Evolutionary conservation across 805 yeast genomes (phyloP), one percentile per base, ranked within the genome.

Genomic region (Priceomyces carsonii): DNA sequence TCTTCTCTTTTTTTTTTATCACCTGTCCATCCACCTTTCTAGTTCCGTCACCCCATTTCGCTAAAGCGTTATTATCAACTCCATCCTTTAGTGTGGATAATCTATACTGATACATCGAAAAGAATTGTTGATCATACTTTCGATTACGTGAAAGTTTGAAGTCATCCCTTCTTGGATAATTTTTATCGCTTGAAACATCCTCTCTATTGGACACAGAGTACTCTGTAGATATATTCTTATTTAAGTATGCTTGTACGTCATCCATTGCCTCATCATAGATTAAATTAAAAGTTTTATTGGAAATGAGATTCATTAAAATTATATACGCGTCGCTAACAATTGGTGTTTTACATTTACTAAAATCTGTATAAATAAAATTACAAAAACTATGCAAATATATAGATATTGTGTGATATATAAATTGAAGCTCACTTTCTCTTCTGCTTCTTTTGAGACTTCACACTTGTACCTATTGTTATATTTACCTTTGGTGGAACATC

Each of bases 401-500:
- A 15, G 8, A 16, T n/a, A 29, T 28, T 15, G 24, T 18, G 32
- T 8, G n/a, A n/a, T n/a, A 25, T 8, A n/a, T n/a, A n/a, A n/a
- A n/a, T n/a, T n/a, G n/a, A 8, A 22, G 19, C 17, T 42, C 45
- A 48, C 21, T 48, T 52, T 44, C 67, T 56, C 45, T 49, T 65
- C 47, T 68, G 73, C 50, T 69, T 67, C 53, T 69, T 65, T 47
- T 67, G 72, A 8, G 82, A 70, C 60, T 82, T 79, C 8, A 90
- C 91, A 59, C 96, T 85, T 31, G 96, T 88, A 16, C 98, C 98
- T 50, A 93, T 89, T 26, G 95, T 82, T 45, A 93, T 89, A 57
- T 93, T 93, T 36, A 93, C 99, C 69, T 89, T 89, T 45, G 99
- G 99, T 32, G 99, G 98, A 17, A 87, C 82, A 24, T 82, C 80